Conservation (phyloP, 2,329 filamentous ascomycete species). For the Penicillium digitatum region DNA sequence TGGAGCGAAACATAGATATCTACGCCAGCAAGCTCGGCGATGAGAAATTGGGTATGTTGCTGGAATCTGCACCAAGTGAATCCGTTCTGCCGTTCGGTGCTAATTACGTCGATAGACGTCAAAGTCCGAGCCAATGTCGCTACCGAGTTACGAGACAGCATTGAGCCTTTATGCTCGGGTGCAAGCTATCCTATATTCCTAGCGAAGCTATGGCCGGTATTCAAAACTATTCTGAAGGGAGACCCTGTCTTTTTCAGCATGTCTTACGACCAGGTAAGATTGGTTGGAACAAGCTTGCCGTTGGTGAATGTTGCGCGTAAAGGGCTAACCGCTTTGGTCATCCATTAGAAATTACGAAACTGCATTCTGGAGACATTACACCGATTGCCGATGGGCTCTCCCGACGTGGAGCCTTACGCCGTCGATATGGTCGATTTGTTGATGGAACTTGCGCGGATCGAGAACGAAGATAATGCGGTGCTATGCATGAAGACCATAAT, state of each 20-base stretch:
- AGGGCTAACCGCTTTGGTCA: slow-evolving; percentile 7
- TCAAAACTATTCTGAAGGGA: slow-evolving; percentile 78
- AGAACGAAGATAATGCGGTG: slow-evolving; percentile 99
- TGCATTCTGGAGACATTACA: slow-evolving; percentile 93
- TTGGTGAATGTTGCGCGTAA: background rate
- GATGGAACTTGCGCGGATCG: slow-evolving; percentile 79
- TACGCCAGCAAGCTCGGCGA: slow-evolving; percentile 50
- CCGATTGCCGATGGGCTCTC: slow-evolving; percentile 69
- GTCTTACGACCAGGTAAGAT: slow-evolving; percentile 76
- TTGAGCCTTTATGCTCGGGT: slow-evolving; percentile 77
- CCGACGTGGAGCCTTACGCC: slow-evolving; percentile 85
- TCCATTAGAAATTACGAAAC: slow-evolving; percentile 73
- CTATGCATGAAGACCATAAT: slow-evolving; percentile 97
- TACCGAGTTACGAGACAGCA: slow-evolving; percentile 79
- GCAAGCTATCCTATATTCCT: slow-evolving; percentile 76
- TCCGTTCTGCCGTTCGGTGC: background rate
- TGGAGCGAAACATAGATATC: slow-evolving; percentile 49
- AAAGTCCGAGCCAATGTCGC: slow-evolving; percentile 79
- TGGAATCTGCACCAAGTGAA: background rate
- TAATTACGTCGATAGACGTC: slow-evolving; percentile 56
- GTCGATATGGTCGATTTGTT: slow-evolving; percentile 84
- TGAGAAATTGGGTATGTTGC: slow-evolving; percentile 45
- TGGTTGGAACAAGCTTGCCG: background rate
- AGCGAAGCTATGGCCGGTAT: slow-evolving; percentile 81
- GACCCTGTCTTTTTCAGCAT: slow-evolving; percentile 87